Base-by-base conservation (phyloP, 768 basidiomycete species). In the Podaxis sp. region DNA sequence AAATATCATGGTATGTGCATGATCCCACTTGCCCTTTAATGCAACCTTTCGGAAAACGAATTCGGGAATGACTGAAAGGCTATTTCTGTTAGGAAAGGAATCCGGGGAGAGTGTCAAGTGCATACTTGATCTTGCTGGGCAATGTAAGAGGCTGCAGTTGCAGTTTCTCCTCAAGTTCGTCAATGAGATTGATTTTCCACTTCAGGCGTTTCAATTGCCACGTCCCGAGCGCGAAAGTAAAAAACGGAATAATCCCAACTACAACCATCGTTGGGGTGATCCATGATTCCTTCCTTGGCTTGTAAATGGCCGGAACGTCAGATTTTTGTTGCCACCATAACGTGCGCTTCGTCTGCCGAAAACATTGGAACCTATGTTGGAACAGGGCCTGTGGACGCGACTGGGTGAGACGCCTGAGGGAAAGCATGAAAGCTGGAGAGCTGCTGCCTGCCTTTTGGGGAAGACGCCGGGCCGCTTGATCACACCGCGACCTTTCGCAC, bases 161-260 rank as follows among this genome's bases (percentile, higher is more conserved):
- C 39, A 99, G 77, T 75, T 97, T 96, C 74, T 92, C 88, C 72
- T 97, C 91, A 39, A 99, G 81, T 69, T 98, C 93, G 67, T 97
- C 93, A 65, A 99, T 98, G 56, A 99, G 81, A 57, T 86, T 85
- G 51, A 96, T 80, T 76, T 99, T 99, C 97, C 97, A 99, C 73
- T 92, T 85, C 33, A 99, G 83, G 53, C 97, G 86, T 68, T 93
- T 85, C 36, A 99, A 79, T 76, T 99, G 97, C 96, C 96, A 99
- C 19, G 87, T 85, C 17, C 97, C 96, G 64, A 99, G 79, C 15
- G 83, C 90, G 67, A 95, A 94, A 0, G 95, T 94, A 71, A 97
- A 88, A 64, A 98, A 77, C 0, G 97, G 97, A 60, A 97, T 91
- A 67, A 91, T 83, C 36, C 93, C 92, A 63, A 95, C 78, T 33